phyloP scores from a whole-genome alignment of 2,329 filamentous ascomycete species.

The Biscogniauxia mediterranea region DNA sequence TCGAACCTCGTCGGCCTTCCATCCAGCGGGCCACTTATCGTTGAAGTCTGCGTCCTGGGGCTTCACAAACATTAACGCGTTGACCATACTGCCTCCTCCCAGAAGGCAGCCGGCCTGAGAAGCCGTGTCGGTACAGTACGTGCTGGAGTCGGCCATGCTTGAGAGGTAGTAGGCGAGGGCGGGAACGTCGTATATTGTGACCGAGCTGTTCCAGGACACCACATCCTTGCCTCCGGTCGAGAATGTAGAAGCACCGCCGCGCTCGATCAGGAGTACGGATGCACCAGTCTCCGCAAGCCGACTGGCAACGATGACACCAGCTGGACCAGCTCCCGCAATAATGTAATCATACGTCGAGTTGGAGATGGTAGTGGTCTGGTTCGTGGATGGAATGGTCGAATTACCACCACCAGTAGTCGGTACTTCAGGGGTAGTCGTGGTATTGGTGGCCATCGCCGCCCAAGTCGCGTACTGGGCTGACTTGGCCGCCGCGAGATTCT shows the following conservation, averaged over 20 bases:
- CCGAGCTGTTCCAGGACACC: slow-evolving; percentile 33
- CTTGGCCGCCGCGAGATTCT: slow-evolving; percentile 32
- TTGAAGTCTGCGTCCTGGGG: slow-evolving; percentile 33
- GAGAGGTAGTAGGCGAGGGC: slow-evolving; percentile 27
- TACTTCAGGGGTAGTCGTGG: slow-evolving; percentile 4
- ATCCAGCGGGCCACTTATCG: slow-evolving; percentile 32
- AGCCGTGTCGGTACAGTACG: slow-evolving; percentile 37
- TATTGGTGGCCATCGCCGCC: slow-evolving; percentile 21
- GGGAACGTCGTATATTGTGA: slow-evolving; percentile 33
- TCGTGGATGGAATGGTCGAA: slow-evolving; percentile 19
- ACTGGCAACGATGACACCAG: slow-evolving; percentile 36
- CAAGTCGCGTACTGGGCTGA: slow-evolving; percentile 33
- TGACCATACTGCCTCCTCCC: slow-evolving; percentile 36
- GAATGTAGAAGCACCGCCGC: slow-evolving; percentile 35
- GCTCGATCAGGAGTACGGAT: slow-evolving; percentile 38
- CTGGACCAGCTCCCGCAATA: slow-evolving; percentile 37
- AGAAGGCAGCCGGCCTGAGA: slow-evolving; percentile 37
- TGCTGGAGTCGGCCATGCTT: slow-evolving; percentile 20
- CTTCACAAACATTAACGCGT: slow-evolving; percentile 34
- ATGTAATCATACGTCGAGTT: slow-evolving; percentile 41
- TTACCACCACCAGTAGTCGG: slow-evolving; percentile 8
- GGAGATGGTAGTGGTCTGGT: slow-evolving; percentile 26
- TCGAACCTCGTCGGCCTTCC: slow-evolving; percentile 28
- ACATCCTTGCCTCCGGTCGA: slow-evolving; percentile 30
- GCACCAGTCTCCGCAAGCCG: slow-evolving; percentile 37